These are phyloP conservation scores for Zopfia rhizophila DNA, from an alignment of 2,329 filamentous ascomycete species.

Conservation along the genomic window DNA sequence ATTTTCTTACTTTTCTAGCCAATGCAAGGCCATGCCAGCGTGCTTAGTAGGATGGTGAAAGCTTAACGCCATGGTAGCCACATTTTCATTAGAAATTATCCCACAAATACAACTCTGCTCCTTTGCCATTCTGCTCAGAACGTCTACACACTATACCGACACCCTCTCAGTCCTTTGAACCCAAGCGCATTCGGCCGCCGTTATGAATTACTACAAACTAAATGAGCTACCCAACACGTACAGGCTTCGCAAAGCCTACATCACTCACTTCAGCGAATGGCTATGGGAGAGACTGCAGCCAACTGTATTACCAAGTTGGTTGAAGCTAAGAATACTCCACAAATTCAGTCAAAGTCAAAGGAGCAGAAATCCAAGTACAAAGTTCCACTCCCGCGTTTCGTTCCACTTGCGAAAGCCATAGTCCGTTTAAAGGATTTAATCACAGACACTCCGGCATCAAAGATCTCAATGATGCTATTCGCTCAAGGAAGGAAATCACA, in stretches of 20 bases:
- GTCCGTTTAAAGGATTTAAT: conserved; percentile 18
- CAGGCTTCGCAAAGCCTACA: conserved; percentile 27
- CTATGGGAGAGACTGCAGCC: conserved; percentile 22
- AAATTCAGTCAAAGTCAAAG: conserved; percentile 7
- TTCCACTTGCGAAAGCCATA: conserved; percentile 23
- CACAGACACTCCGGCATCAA: conserved; percentile 22
- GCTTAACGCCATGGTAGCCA: too few species aligned
- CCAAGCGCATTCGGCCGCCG: too few species aligned
- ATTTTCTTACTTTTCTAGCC: too few species aligned
- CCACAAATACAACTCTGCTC: too few species aligned
- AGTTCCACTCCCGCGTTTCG: conserved; percentile 14
- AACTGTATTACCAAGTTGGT: conserved; percentile 20
- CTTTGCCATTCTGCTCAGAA: too few species aligned
- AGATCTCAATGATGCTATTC: conserved; percentile 30
- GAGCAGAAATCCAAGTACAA: conserved; percentile 13
- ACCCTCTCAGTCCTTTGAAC: too few species aligned
- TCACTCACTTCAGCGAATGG: conserved; percentile 28
- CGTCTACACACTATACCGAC: too few species aligned
- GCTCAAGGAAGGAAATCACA: conserved; percentile 26
- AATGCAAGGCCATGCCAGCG: too few species aligned
- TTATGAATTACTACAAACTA: conserved; percentile 29
- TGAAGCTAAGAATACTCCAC: conserved; percentile 15
- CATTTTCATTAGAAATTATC: too few species aligned
- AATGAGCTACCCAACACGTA: conserved; percentile 31
- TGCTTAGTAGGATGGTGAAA: too few species aligned